Conservation (phyloP, 2,329 filamentous ascomycete species). For the Fusarium sp. region DNA sequence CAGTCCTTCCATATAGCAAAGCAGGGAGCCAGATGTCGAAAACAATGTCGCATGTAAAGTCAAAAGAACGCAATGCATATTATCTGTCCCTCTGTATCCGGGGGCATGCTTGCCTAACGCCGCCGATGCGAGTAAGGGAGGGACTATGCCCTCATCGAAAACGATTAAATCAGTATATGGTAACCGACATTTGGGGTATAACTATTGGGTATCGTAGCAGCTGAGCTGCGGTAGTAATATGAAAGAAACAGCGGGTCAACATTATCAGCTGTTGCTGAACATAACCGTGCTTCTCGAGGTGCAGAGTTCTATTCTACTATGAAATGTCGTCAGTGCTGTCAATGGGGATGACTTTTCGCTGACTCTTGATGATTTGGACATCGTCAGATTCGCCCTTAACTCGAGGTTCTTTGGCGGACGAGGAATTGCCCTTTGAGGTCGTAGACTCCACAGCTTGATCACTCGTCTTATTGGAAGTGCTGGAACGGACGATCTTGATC, state of each 20-base stretch:
- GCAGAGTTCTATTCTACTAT: slow-evolving; percentile 22
- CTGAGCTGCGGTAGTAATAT: slow-evolving; percentile 23
- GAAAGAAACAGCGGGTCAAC: background rate
- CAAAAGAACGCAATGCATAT: slow-evolving; percentile 15
- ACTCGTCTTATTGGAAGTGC: background rate
- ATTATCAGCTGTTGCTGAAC: background rate
- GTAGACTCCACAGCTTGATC: background rate
- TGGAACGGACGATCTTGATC: slow-evolving; percentile 5
- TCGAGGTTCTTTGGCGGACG: background rate
- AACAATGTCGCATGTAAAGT: background rate
- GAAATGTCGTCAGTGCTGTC: slow-evolving; percentile 36
- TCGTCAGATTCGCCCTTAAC: slow-evolving; percentile 12
- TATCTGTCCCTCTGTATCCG: slow-evolving; percentile 3
- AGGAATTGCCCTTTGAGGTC: background rate
- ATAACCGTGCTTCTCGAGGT: background rate
- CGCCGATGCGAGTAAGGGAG: slow-evolving; percentile 26
- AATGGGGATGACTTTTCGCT: slow-evolving; percentile 18
- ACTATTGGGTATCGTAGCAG: slow-evolving; percentile 38
- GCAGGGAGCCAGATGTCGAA: slow-evolving; percentile 5
- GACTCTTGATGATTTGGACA: slow-evolving; percentile 14
- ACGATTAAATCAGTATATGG: slow-evolving; percentile 7
- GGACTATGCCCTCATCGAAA: slow-evolving; percentile 6
- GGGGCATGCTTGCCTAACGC: slow-evolving; percentile 30
- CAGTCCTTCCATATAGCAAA: background rate
- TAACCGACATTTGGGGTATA: slow-evolving; percentile 8